These are phyloP conservation scores for Raffaelea ambrosiae DNA, from an alignment of 2,329 filamentous ascomycete genomes.

Conservation along the genomic window DNA sequence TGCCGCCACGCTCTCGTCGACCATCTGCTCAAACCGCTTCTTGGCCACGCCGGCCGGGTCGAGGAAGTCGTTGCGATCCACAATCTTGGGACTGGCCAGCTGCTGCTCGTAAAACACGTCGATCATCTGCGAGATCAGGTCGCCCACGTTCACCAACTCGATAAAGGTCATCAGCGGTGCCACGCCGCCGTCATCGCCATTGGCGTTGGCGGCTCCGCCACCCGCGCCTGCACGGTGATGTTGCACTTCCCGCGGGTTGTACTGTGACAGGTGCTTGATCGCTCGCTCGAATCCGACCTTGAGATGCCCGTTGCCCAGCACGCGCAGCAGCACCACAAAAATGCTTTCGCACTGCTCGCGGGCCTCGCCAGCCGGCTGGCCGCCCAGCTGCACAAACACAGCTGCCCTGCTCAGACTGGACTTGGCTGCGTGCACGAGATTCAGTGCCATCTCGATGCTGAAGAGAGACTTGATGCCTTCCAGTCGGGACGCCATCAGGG, in stretches of 20 bases:
- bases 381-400: slow-evolving; percentile 71
- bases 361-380: slow-evolving; percentile 72
- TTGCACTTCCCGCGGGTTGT: slow-evolving; percentile 72
- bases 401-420: slow-evolving; percentile 77
- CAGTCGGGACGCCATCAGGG: slow-evolving; percentile 87
- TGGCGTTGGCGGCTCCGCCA: background rate
- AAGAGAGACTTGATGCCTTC: slow-evolving; percentile 94
- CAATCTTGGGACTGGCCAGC: slow-evolving; percentile 70
- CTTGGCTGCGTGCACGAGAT: slow-evolving; percentile 83
- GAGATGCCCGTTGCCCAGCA: slow-evolving; percentile 79
- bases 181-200: slow-evolving; percentile 43
- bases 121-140: slow-evolving; percentile 97
- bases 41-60: slow-evolving; percentile 88
- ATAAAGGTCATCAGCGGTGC: slow-evolving; percentile 92
- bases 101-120: slow-evolving; percentile 98
- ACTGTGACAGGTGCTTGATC: slow-evolving; percentile 80
- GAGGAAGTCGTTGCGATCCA: slow-evolving; percentile 89
- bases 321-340: slow-evolving; percentile 75
- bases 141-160: slow-evolving; percentile 94
- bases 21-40: slow-evolving; percentile 97
- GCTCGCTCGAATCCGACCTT: slow-evolving; percentile 91
- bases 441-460: slow-evolving; percentile 89
- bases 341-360: slow-evolving; percentile 83
- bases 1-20: slow-evolving; percentile 91
- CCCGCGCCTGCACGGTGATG: background rate